These are phyloP conservation scores for Gamarada debralockiae DNA, from an alignment of 495 filamentous ascomycete species.

Conservation along the genomic window DNA sequence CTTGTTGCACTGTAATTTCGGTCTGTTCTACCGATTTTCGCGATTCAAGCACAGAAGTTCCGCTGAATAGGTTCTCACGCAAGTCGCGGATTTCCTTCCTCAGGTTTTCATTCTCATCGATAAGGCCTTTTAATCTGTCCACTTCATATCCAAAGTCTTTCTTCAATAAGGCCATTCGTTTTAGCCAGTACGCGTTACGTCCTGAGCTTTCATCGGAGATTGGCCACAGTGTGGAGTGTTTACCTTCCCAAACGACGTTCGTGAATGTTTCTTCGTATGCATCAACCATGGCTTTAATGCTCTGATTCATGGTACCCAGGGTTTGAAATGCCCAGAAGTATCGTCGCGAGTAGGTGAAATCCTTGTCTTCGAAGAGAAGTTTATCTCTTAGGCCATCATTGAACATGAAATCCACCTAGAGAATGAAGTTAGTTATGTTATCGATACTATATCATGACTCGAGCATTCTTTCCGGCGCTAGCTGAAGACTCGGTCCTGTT, in stretches of 20 bases:
- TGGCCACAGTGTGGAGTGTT: slow-evolving; percentile 35
- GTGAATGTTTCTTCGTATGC: slow-evolving; percentile 46
- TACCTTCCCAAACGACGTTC: slow-evolving; percentile 46
- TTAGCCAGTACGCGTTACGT: slow-evolving; percentile 23
- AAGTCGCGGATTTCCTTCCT: slow-evolving; percentile 32
- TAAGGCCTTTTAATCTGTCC: slow-evolving; percentile 11
- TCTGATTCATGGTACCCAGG: slow-evolving; percentile 51
- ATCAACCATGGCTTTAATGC: slow-evolving; percentile 46
- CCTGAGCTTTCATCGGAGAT: slow-evolving; percentile 7
- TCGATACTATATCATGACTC: no score
- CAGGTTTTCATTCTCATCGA: slow-evolving; percentile 16
- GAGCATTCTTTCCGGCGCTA: no score
- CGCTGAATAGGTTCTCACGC: slow-evolving; percentile 40
- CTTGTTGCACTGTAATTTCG: slow-evolving; percentile 28
- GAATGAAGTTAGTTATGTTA: not conserved
- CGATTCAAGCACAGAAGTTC: slow-evolving; percentile 37
- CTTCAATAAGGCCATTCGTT: slow-evolving; percentile 19
- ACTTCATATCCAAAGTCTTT: slow-evolving; percentile 23
- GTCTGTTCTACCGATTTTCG: slow-evolving; percentile 30
- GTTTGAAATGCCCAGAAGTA: slow-evolving; percentile 58
- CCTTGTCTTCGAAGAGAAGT: slow-evolving; percentile 51
- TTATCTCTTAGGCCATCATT: slow-evolving; percentile 41
- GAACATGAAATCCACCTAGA: slow-evolving; percentile 54
- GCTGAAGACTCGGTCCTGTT: no score
- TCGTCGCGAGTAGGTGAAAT: slow-evolving; percentile 50